Evolutionary conservation across 129 eudicot genomes (phyloP).

Genomic region (Flaveria robusta): DNA sequence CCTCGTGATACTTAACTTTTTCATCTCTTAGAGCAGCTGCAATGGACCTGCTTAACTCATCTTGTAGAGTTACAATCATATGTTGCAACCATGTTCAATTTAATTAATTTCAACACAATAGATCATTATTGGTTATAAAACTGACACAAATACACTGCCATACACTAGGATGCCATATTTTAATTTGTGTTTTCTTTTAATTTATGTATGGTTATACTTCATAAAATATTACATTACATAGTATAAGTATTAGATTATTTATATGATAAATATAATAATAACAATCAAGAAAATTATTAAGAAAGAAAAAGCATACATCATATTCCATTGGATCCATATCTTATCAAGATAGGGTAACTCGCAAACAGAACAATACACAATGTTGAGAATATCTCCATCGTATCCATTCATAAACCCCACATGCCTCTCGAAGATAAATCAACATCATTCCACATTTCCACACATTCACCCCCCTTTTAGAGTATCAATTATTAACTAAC

Average conservation of each 20-base stretch:
- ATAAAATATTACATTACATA: background rate
- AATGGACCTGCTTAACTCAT: too few species aligned
- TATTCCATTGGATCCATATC: background rate
- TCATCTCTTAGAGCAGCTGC: too few species aligned
- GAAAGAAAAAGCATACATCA: background rate
- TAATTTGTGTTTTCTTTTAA: too few species aligned
- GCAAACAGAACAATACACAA: background rate
- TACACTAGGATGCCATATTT: too few species aligned
- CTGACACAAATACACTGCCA: too few species aligned
- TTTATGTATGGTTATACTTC: too few species aligned
- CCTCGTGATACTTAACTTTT: too few species aligned
- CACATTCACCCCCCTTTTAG: background rate
- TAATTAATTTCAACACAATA: too few species aligned
- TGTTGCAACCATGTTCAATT: too few species aligned
- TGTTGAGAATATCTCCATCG: background rate
- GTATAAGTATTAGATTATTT: background rate
- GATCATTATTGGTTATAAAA: too few species aligned
- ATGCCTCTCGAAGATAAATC: background rate
- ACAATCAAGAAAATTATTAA: background rate
- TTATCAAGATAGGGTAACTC: conserved; percentile 1
- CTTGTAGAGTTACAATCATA: too few species aligned
- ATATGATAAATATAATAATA: background rate
- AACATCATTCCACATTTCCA: background rate
- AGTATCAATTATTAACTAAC: background rate
- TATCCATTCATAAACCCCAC: background rate